Percentiles rank a stretch among this genome's conserved stretches.
Conservation (phyloP, 2,329 filamentous ascomycete species). For the Ascocoryne sarcoides region DNA sequence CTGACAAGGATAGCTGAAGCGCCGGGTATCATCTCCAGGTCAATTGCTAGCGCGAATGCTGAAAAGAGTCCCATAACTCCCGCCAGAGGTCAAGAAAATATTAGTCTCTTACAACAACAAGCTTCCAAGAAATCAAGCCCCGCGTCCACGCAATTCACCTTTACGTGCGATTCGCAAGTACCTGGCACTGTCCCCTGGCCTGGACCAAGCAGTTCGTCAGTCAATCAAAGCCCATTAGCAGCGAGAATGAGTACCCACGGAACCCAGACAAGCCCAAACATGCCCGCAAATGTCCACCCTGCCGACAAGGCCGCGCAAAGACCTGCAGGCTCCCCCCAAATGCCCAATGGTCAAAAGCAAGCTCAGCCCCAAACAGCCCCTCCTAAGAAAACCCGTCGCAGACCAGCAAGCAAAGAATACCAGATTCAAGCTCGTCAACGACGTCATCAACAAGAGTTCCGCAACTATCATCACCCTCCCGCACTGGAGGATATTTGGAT, state of each 20-base stretch:
- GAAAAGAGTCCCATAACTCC: slow-evolving; percentile 55
- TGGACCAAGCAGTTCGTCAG: slow-evolving; percentile 31
- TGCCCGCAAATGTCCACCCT: slow-evolving; percentile 10
- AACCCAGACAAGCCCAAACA: slow-evolving; percentile 28
- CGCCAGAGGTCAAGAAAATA: slow-evolving; percentile 62
- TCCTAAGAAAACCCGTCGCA: slow-evolving; percentile 55
- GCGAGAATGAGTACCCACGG: slow-evolving; percentile 25
- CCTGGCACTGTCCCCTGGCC: slow-evolving; percentile 72
- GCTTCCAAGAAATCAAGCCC: slow-evolving; percentile 51
- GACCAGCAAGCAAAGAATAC: slow-evolving; percentile 62
- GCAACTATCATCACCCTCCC: slow-evolving; percentile 68
- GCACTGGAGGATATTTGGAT: slow-evolving; percentile 75
- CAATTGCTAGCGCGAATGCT: slow-evolving; percentile 86
- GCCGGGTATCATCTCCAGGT: slow-evolving; percentile 77
- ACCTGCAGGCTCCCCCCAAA: slow-evolving; percentile 26
- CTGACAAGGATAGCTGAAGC: slow-evolving; percentile 49
- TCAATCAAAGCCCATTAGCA: slow-evolving; percentile 19
- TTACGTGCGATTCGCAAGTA: slow-evolving; percentile 87
- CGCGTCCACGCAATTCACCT: slow-evolving; percentile 85
- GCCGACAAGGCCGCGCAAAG: slow-evolving; percentile 17
- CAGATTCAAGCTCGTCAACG: slow-evolving; percentile 67
- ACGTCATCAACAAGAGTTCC: slow-evolving; percentile 65
- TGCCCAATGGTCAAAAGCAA: slow-evolving; percentile 34
- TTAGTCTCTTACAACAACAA: slow-evolving; percentile 68
- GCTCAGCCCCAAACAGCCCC: slow-evolving; percentile 30